Conservation (phyloP, 148 eudicot genomes). For the Gaultheria prostrata region DNA sequence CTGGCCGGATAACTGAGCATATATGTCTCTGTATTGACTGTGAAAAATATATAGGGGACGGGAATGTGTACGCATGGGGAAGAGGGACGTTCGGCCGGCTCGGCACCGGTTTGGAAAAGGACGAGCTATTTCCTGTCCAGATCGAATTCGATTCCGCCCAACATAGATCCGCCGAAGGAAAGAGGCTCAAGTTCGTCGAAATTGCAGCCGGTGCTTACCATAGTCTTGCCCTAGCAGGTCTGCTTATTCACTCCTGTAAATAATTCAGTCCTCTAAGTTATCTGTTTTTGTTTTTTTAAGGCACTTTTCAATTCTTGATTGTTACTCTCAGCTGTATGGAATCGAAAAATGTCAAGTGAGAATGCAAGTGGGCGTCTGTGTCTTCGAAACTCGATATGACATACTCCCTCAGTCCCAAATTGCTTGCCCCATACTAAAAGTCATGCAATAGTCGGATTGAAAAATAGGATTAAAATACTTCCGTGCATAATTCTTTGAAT, state of each 20-base stretch:
- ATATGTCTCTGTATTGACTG: neutral
- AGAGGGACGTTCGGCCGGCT: constrained; percentile 81
- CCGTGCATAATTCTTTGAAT: no score
- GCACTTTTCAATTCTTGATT: neutral
- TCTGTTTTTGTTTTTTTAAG: neutral
- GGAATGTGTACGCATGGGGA: constrained; percentile 81
- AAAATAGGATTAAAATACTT: no score
- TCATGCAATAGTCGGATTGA: no score
- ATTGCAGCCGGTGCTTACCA: constrained; percentile 88
- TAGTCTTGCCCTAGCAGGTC: constrained; percentile 83
- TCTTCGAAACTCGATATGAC: no score
- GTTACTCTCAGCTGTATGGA: neutral
- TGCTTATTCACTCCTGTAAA: neutral
- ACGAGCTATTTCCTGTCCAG: constrained; percentile 43
- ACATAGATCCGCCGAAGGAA: neutral
- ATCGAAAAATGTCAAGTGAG: neutral
- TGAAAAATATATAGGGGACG: constrained; percentile 39
- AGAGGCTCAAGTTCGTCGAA: constrained; percentile 37
- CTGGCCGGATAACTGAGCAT: no score
- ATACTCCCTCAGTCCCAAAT: no score
- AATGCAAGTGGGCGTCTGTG: neutral
- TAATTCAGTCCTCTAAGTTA: neutral
- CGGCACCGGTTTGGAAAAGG: constrained; percentile 64
- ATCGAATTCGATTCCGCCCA: constrained; percentile 27
- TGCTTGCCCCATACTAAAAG: no score